Base-by-base conservation (phyloP, 2,329 filamentous ascomycete genomes). In the Sclerotinia glacialis region DNA sequence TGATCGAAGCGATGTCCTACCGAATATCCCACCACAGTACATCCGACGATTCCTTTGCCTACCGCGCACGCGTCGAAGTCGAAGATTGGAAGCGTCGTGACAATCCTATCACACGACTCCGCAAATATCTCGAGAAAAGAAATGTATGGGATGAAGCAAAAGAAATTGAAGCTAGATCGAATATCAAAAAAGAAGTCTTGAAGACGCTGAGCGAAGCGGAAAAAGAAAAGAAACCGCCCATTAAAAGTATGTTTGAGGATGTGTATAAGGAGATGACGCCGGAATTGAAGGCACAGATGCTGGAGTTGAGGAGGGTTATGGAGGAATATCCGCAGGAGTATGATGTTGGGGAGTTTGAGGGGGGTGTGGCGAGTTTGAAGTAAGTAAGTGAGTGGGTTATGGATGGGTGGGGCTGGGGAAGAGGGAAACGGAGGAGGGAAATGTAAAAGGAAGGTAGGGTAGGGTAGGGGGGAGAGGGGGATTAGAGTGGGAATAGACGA, bases 21-120 rank as follows among this genome's bases (percentile, higher is more conserved):
- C 92, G 95, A n/a, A 93, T 98, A 53, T 94, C 91, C 8, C 93
- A 99, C 77, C 95, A 99, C 80, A 97, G 92, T 78, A 99, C 95
- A 0, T 95, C 91, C 0, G 95, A 99, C 76, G 95, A 99, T 79
- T 95, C 91, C 34, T 99, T 97, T 75, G 95, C 95, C 0, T 99
- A 99, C 80, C 90, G 95, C 11, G 93, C 93, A 1, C 87, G 90
- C 34, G 88, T 97, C 0, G 95, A 99, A 76, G 95, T 99, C 9
- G 91, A 97, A 76, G 92, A 96, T 76, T 97, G 93, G 93, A 96
- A 96, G 78, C 78, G 92, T 0, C 83, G 93, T 16, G 93, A 97
- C 75, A 97, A 97, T 74, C 93, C 93, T 1, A 89, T 97, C 61
- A 92, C 91, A 2, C 84, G 93, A 16, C 77, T 96, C 66, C 85